Evolutionary conservation across 352 stramenopile species (phyloP), one percentile per base, ranked within the genome.

Genomic region (Globisporangium uncinulatum): DNA sequence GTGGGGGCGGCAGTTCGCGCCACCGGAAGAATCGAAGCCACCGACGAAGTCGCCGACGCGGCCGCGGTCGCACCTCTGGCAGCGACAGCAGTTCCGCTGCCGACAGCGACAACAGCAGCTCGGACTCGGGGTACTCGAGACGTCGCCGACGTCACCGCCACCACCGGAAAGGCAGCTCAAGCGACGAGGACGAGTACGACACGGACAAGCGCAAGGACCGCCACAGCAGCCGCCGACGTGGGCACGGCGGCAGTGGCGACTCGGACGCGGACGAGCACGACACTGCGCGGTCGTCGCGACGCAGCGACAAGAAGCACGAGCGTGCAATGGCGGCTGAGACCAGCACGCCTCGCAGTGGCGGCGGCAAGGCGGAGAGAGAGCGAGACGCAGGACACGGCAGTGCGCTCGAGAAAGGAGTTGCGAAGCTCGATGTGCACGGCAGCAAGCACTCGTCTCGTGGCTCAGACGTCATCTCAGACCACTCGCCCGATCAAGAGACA

Each of bases 181-280:
- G 74, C 46, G 76, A 87, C 14, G 79, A 84, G 1, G 69, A 80
- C 8, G 69, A 80, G 10, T 68, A 78, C 2, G 77, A 82, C 50
- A 79, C 70, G 55, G 71, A 84, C 55, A 79, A 83, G 53, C 76
- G 66, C 44, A 64, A 64, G 0, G 70, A 65, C 31, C 57, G 24
- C 14, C 47, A 53, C 36, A 53, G 66, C 49, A 56, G 71, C 57
- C 42, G 67, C 32, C 66, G 70, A 3, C 72, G 72, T 14, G 69
- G 82, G 37, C 70, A 76, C 44, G 24, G 24, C 24, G 60, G 54
- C 11, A 65, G 71, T 36, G 57, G 54, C 7, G 66, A 56, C 14
- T 59, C 54, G 6, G 58, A 64, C 7, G 70, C 60, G 10, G 71
- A 82, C 5, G 55, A 57, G n/a, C 63, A 68, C 36, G 70, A 69